Evolutionary conservation across 495 filamentous ascomycete species (phyloP), one percentile per base, ranked within the genome.

Genomic region (Immersiella caudata): DNA sequence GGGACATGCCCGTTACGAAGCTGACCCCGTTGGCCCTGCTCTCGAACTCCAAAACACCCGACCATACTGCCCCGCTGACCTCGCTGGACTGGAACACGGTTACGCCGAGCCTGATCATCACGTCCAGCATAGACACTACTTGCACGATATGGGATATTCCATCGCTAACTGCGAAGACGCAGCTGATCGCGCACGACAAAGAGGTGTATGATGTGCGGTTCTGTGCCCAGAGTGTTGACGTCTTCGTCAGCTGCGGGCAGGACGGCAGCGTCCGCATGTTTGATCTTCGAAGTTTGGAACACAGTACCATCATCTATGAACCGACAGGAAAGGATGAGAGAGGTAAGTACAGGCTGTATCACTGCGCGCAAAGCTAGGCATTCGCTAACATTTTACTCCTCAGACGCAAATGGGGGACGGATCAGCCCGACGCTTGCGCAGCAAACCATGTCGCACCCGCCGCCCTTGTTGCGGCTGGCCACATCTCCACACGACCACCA

Each of bases 141-240:
- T 99, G 95, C 79, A 99, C 95, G n/a, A 98, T 99, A 65, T 99
- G 95, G 95, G 95, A 99, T 73, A 99, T 99, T 29, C 95, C 95
- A 2, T 97, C 95, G 3, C 80, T 99, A 67, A 99, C 95, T 0
- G 95, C 95, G 16, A 99, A 99, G 79, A 99, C 95, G 1, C 95
- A 99, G 77, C 80, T 99, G 16, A 99, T 99, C 78, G 95, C 95
- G 25, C 95, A 99, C 73, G 95, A 99, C 79, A 98, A 97, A 77
- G 95, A 99, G 79, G 95, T 99, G 6, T 99, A 96, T 71, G 95
- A 99, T 76, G 95, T 99, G 36, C 89, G 95, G 14, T 99, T 98
- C 78, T 97, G 95, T 79, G 93, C 93, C 24, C 93, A 96, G 71
- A 96, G 92, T 71, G 90, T 95, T 36, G 96, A 98, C 74, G 93